phyloP scores from a whole-genome alignment of 106 monocot species.

The Triglochin maritima region DNA sequence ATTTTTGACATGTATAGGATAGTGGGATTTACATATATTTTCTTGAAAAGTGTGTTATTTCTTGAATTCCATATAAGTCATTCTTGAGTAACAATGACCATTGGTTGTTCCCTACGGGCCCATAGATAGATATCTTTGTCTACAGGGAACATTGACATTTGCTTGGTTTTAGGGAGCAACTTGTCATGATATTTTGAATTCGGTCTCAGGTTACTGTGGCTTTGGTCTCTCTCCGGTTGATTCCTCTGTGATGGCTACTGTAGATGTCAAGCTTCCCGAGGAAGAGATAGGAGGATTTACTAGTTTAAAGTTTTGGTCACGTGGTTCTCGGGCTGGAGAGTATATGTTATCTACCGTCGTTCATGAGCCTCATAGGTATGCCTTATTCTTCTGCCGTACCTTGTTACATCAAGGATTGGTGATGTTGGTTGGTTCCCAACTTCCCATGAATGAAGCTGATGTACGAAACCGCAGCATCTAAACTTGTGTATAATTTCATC shows the following conservation, averaged over 20 bases:
- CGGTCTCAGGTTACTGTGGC: slow-evolving; percentile 46
- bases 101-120: too few relatives aligned
- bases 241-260: slow-evolving; percentile 73
- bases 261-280: slow-evolving; percentile 87
- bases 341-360: slow-evolving; percentile 74
- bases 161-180: too few relatives aligned
- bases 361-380: slow-evolving; percentile 92
- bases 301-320: slow-evolving; percentile 71
- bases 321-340: slow-evolving; percentile 32
- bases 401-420: neutral
- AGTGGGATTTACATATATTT: neutral
- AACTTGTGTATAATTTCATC: too few relatives aligned
- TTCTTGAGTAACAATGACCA: too few relatives aligned
- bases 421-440: too few relatives aligned
- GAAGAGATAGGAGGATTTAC: slow-evolving; percentile 67
- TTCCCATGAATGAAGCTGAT: too few relatives aligned
- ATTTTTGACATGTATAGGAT: too few relatives aligned
- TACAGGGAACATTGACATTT: neutral
- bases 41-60: neutral
- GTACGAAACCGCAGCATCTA: too few relatives aligned
- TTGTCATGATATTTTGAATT: neutral
- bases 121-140: neutral
- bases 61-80: too few relatives aligned
- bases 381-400: neutral
- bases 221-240: slow-evolving; percentile 45